Percentiles rank a stretch among this genome's conserved stretches.
These are phyloP conservation scores for Salix udensis DNA, from an alignment of 345 rosid species.

Conservation along the genomic window DNA sequence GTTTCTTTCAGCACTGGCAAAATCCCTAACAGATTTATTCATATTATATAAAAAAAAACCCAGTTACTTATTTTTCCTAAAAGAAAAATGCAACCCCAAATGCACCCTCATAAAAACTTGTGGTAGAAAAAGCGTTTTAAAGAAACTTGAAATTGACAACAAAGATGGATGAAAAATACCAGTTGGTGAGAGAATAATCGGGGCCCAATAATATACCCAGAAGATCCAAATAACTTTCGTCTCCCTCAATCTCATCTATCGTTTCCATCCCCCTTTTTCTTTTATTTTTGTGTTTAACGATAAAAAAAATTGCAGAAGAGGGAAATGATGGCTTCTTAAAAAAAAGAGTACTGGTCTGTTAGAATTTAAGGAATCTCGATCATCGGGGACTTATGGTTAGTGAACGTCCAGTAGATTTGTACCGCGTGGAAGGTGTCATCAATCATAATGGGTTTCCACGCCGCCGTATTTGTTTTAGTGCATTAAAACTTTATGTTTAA, in stretches of 20 bases:
- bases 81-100: too few species aligned
- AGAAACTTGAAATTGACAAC: background rate
- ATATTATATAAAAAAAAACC: too few species aligned
- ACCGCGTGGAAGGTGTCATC: constrained; percentile 12
- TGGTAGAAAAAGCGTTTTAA: too few species aligned
- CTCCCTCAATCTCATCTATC: background rate
- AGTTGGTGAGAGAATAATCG: background rate
- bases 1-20: too few species aligned
- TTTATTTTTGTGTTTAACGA: background rate
- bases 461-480: too few species aligned
- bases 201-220: background rate
- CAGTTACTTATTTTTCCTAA: too few species aligned
- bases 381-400: too few species aligned
- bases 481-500: too few species aligned
- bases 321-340: background rate
- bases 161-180: background rate
- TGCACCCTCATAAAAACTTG: too few species aligned
- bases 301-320: background rate
- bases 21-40: too few species aligned
- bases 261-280: background rate
- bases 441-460: background rate
- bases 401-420: background rate
- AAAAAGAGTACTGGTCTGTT: too few species aligned
- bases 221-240: background rate
- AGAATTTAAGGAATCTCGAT: too few species aligned